phyloP scores from a whole-genome alignment of 768 basidiomycete species.

The Galerina marginata region DNA sequence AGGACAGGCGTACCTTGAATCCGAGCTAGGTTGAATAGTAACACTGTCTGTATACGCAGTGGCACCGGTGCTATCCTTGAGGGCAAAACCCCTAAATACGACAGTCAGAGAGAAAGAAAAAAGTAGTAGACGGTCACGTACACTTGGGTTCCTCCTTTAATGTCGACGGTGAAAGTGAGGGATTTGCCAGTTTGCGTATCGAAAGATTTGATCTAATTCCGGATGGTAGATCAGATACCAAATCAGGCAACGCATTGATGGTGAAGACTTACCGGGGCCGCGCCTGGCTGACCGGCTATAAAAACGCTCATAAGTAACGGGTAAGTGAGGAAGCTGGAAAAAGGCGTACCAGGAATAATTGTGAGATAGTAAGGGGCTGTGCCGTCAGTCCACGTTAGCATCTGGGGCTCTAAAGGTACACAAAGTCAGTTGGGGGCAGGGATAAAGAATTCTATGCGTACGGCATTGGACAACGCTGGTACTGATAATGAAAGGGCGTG shows the following conservation, averaged over 20 bases:
- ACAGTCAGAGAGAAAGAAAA: not conserved
- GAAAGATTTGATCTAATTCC: slow-evolving; percentile 59
- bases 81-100: slow-evolving; percentile 48
- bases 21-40: slow-evolving; percentile 43
- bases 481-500: slow-evolving; percentile 6
- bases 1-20: slow-evolving; percentile 35
- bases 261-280: slow-evolving; percentile 50
- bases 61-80: slow-evolving; percentile 65
- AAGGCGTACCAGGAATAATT: slow-evolving; percentile 63
- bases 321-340: not conserved
- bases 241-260: slow-evolving; percentile 11
- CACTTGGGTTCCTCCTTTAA: slow-evolving; percentile 51
- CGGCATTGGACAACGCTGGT: slow-evolving; percentile 52
- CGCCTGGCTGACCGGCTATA: slow-evolving; percentile 53
- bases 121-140: slow-evolving; percentile 32
- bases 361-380: slow-evolving; percentile 61
- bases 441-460: slow-evolving; percentile 32
- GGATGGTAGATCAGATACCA: slow-evolving; percentile 21
- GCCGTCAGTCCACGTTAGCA: slow-evolving; percentile 60
- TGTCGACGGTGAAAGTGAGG: slow-evolving; percentile 62
- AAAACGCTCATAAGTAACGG: not conserved
- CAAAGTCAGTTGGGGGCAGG: not conserved
- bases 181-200: slow-evolving; percentile 44
- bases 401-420: slow-evolving; percentile 56
- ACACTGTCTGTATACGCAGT: slow-evolving; percentile 57